These are phyloP conservation scores for Rhamnella rubrinervis DNA, from an alignment of 331 rosid species.

Conservation along the genomic window DNA sequence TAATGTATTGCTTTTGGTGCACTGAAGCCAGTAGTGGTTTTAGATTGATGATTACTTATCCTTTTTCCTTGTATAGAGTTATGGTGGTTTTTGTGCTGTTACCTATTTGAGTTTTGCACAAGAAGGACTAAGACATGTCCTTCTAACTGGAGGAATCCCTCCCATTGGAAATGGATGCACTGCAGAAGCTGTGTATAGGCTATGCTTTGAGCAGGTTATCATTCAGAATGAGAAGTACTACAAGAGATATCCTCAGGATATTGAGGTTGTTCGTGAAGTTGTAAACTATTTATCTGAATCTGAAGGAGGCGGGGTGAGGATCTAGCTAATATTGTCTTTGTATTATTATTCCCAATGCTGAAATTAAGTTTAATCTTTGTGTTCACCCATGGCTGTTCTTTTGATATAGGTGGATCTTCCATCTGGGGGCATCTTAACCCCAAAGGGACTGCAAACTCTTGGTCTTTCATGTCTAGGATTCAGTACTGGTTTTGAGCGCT, in stretches of 20 bases:
- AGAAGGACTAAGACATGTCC: slow-evolving; percentile 76
- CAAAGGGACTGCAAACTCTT: slow-evolving; percentile 81
- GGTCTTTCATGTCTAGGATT: slow-evolving; percentile 82
- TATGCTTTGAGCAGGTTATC: slow-evolving; percentile 59
- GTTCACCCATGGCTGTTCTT: not conserved
- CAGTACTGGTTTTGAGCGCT: slow-evolving; percentile 81
- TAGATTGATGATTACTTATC: slow-evolving; percentile 23
- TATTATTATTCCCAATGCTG: slow-evolving; percentile 24
- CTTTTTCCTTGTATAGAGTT: slow-evolving; percentile 62
- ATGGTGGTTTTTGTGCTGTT: slow-evolving; percentile 91
- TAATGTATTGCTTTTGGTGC: not conserved
- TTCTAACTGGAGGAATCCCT: slow-evolving; percentile 94
- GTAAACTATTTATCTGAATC: slow-evolving; percentile 69
- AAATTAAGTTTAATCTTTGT: slow-evolving; percentile 6
- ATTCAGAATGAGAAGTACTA: slow-evolving; percentile 86
- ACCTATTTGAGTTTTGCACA: slow-evolving; percentile 95
- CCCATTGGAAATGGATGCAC: slow-evolving; percentile 74
- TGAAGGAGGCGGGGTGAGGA: slow-evolving; percentile 78
- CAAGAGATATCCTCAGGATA: slow-evolving; percentile 88
- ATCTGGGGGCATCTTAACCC: slow-evolving; percentile 87
- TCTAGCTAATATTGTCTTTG: slow-evolving; percentile 19
- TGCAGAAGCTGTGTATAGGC: slow-evolving; percentile 73
- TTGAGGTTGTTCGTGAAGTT: slow-evolving; percentile 66
- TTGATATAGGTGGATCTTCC: slow-evolving; percentile 75
- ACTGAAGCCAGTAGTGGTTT: slow-evolving; percentile 19